phyloP scores from a whole-genome alignment of 2,329 filamentous ascomycete genomes.

The Neoascochyta sp. region DNA sequence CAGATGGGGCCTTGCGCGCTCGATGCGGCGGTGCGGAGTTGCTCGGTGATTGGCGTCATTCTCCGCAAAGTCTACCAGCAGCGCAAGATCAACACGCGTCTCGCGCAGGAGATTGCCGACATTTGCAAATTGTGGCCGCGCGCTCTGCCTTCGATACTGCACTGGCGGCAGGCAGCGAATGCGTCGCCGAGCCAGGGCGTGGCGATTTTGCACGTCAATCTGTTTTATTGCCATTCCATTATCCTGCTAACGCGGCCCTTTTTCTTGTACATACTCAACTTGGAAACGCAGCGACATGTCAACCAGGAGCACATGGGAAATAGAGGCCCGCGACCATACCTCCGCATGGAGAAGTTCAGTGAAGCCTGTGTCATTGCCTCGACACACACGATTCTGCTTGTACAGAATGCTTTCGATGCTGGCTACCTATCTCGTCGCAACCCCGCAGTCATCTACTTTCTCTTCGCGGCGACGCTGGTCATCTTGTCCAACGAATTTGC shows the following conservation, averaged over 20 bases:
- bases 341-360: slow-evolving; percentile 49
- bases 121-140: slow-evolving; percentile 53
- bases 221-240: slow-evolving; percentile 61
- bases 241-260: slow-evolving; percentile 63
- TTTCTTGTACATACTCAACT: slow-evolving; percentile 56
- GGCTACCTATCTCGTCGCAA: slow-evolving; percentile 41
- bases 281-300: slow-evolving; percentile 38
- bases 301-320: slow-evolving; percentile 21
- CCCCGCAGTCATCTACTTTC: slow-evolving; percentile 42
- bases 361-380: slow-evolving; percentile 44
- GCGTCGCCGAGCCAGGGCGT: slow-evolving; percentile 51
- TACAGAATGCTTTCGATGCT: slow-evolving; percentile 42
- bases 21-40: slow-evolving; percentile 56
- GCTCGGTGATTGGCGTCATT: slow-evolving; percentile 56
- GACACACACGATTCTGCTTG: slow-evolving; percentile 40
- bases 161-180: slow-evolving; percentile 49
- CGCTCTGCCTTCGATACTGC: slow-evolving; percentile 48
- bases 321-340: slow-evolving; percentile 25
- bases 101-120: slow-evolving; percentile 56
- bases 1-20: slow-evolving; percentile 45
- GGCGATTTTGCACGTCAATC: slow-evolving; percentile 59
- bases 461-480: slow-evolving; percentile 41
- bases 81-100: slow-evolving; percentile 55
- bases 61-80: slow-evolving; percentile 59
- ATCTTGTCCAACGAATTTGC: slow-evolving; percentile 42